Conservation (phyloP, 2,329 filamentous ascomycete genomes). For the Decorospora gaudefroyi region DNA sequence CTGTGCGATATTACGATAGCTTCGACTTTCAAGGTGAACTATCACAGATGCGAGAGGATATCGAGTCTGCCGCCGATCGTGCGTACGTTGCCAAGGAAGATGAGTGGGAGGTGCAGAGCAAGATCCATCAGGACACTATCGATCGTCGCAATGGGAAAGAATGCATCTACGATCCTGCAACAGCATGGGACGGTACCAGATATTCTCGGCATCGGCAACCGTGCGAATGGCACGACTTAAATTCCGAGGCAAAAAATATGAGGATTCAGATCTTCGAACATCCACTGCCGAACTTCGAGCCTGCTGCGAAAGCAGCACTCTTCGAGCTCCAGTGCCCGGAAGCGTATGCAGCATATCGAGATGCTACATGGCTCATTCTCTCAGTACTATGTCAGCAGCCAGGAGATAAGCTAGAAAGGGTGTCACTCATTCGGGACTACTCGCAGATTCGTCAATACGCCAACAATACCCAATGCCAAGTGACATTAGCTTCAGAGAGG, state of each 20-base stretch:
- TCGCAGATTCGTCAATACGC: constrained; percentile 36
- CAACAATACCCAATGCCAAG: constrained; percentile 5
- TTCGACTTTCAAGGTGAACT: constrained; percentile 32
- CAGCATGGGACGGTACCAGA: constrained; percentile 13
- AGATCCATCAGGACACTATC: constrained; percentile 8
- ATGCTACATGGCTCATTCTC: constrained; percentile 58
- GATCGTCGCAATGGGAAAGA: constrained; percentile 34
- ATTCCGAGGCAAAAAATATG: constrained; percentile 47
- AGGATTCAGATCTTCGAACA: constrained; percentile 57
- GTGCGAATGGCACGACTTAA: constrained; percentile 55
- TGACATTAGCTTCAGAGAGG: constrained; percentile 52
- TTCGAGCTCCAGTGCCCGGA: constrained; percentile 59
- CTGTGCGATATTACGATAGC: constrained; percentile 52
- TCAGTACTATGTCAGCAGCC: constrained; percentile 38
- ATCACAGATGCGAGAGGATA: constrained; percentile 38
- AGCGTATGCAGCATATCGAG: constrained; percentile 56
- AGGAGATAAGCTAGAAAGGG: constrained; percentile 4
- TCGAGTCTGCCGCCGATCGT: constrained; percentile 42
- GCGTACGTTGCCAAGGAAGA: constrained; percentile 44
- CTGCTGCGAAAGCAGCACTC: constrained; percentile 52
- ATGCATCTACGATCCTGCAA: constrained; percentile 42
- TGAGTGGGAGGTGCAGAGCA: constrained; percentile 47
- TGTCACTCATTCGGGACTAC: constrained; percentile 41
- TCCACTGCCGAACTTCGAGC: constrained; percentile 51
- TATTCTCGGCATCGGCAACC: constrained; percentile 19